Base-by-base conservation (phyloP, 1,139 yeast species). In the Scheffersomyces insectosa region DNA sequence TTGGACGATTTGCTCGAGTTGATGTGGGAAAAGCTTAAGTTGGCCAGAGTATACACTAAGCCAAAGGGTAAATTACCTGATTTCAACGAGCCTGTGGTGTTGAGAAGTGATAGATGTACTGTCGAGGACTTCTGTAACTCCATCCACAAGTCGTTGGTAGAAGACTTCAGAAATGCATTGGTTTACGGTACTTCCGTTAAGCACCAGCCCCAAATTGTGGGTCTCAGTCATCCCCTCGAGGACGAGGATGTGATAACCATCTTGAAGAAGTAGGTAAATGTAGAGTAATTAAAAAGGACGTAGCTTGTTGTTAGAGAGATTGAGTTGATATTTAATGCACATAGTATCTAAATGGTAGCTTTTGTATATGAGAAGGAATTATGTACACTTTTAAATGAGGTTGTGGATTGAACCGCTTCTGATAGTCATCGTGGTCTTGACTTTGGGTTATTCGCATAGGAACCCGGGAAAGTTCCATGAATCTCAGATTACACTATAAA, bases 161-260 rank as follows among this genome's bases (percentile, higher is more conserved):
- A 87, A 42, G 96, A 95, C 59, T 95, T 95, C 67, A 86, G 88
- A 68, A 86, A 82, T 57, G 98, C 98, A 1, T 78, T 89, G 51
- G 98, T 93, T 1, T 91, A 76, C 60, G 98, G 98, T 35, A 79
- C 88, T 14, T 85, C 95, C 59, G 98, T 91, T 42, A 93, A 93
- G 72, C 99, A 93, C 66, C 97, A 91, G 67, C 98, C 98, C n/a
- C 99, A 93, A 69, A 81, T 83, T 54, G 98, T 91, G 37, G 99
- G 99, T 36, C 75, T 93, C 54, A 67, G 77, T 40, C 99, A 95
- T 68, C 73, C 63, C 8, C 73, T 93, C 54, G 86, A 85, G 66
- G 99, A 93, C 66, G 99, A 93, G 68, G 99, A 93, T 69, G 99
- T 95, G 29, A 95, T 93, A 42, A 91, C 99, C 28, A 89, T 93